phyloP scores from a whole-genome alignment of 2,329 filamentous ascomycete genomes.

The Fusarium siculi region DNA sequence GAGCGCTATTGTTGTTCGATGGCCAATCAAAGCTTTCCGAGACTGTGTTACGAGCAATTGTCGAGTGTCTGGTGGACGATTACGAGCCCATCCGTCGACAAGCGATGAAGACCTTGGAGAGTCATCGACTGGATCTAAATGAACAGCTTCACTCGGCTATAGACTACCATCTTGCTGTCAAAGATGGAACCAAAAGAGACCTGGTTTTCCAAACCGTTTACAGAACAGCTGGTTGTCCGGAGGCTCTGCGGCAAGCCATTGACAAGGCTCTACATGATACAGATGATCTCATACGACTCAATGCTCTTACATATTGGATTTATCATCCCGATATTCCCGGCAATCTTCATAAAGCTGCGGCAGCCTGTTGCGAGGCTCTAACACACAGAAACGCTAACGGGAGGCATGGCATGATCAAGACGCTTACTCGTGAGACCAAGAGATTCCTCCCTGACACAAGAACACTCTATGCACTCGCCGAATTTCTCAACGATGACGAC shows the following conservation, averaged over 20 bases:
- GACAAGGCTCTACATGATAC: not conserved
- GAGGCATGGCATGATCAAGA: not conserved
- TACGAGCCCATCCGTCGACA: not conserved
- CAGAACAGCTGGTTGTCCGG: not conserved
- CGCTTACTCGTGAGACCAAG: not conserved
- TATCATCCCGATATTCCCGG: not conserved
- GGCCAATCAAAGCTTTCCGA: not conserved
- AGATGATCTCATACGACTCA: not conserved
- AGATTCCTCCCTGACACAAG: not conserved
- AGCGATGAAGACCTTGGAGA: not conserved
- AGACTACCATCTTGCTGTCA: not conserved
- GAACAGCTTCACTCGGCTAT: not conserved
- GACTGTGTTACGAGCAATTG: not conserved
- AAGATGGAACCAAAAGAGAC: not conserved
- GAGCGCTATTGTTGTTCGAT: not conserved
- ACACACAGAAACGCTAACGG: not conserved
- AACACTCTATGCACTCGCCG: not conserved
- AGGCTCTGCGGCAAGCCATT: not conserved
- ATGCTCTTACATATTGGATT: not conserved
- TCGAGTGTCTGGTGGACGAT: not conserved
- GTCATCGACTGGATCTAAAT: not conserved
- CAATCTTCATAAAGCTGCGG: not conserved
- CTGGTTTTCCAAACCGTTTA: not conserved
- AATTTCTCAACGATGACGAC: not conserved
- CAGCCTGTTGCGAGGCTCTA: not conserved